Evolutionary conservation across 2,329 filamentous ascomycete species (phyloP), one percentile per base, ranked within the genome.

Genomic region (Verticillium nubilum): DNA sequence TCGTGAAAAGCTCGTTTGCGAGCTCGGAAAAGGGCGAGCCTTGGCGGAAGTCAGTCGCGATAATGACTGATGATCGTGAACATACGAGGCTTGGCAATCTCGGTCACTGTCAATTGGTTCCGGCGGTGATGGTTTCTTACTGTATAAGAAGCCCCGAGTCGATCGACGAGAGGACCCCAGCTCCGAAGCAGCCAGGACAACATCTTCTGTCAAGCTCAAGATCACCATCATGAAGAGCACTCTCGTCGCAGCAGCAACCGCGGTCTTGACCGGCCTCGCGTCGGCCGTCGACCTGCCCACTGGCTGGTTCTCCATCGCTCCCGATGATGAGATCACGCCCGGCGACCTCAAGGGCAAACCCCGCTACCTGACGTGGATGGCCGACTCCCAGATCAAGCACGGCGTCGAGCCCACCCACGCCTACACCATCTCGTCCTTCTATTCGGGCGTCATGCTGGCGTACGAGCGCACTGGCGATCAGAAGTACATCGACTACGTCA

Each of bases 371-470:
- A 68, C 66, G 10, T 68, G 67, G 66, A 68, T 68, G 67, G 67
- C 67, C 9, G 66, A 68, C 57, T 68, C 67, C 17, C 64, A 68
- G 33, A 68, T 68, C 27, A 66, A 64, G 57, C 66, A 68, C 47
- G 65, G 67, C 4, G 66, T 66, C 15, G 67, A 68, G 33, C 67
- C 67, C 0, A 68, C 66, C 1, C 61, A 65, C 29, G 67, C 67
- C 3, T 68, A 68, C 56, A 68, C 67, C 0, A 61, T 67, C 47
- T 72, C 69, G 1, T 65, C 69, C 0, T 69, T 69, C 0, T 65
- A 70, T 23, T 67, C 67, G 6, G 67, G 68, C 5, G 66, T 69
- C 29, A 62, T 62, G 13, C 27, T 54, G 10, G 61, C 58, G 2
- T 66, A 64, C 54, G 64, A 68, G n/a, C 42, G 67, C 28, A 67